Percentiles rank a stretch among this genome's conserved stretches.
phyloP scores from a whole-genome alignment of 192 early-diverging fungal genomes.

The Coemansia sp. region DNA sequence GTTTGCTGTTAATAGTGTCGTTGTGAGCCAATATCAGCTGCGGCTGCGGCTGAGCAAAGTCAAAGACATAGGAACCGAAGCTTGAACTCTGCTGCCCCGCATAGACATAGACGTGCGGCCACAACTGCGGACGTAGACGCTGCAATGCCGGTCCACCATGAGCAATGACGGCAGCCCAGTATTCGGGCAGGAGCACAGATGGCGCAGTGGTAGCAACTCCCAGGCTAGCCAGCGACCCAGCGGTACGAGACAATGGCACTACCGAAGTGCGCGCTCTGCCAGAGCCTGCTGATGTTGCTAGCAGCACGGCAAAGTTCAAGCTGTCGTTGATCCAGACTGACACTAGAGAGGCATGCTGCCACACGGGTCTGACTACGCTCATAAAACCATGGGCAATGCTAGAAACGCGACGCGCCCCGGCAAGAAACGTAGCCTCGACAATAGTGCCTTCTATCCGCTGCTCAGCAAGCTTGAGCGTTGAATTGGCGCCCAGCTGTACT shows the following conservation, averaged over 20 bases:
- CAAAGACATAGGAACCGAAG: neutral
- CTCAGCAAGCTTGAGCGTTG: neutral
- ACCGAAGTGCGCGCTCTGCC: neutral
- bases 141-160: slow-evolving; percentile 28
- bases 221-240: neutral
- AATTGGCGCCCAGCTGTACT: neutral
- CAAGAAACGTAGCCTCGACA: neutral
- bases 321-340: neutral
- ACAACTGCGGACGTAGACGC: slow-evolving; percentile 48
- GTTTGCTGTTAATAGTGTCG: neutral
- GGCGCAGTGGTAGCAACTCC: slow-evolving; percentile 21
- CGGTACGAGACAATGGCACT: neutral
- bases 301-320: neutral
- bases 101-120: slow-evolving; percentile 23
- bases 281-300: neutral
- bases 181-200: slow-evolving; percentile 31
- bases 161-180: slow-evolving; percentile 24
- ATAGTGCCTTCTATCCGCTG: neutral
- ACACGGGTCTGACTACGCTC: neutral
- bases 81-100: neutral
- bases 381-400: neutral
- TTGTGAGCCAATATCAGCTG: neutral
- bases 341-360: neutral
- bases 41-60: slow-evolving; percentile 11
- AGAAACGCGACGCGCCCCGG: neutral